Evolutionary conservation across 2,329 filamentous ascomycete genomes (phyloP), one percentile per base, ranked within the genome.

Genomic region (Didymella pomorum): DNA sequence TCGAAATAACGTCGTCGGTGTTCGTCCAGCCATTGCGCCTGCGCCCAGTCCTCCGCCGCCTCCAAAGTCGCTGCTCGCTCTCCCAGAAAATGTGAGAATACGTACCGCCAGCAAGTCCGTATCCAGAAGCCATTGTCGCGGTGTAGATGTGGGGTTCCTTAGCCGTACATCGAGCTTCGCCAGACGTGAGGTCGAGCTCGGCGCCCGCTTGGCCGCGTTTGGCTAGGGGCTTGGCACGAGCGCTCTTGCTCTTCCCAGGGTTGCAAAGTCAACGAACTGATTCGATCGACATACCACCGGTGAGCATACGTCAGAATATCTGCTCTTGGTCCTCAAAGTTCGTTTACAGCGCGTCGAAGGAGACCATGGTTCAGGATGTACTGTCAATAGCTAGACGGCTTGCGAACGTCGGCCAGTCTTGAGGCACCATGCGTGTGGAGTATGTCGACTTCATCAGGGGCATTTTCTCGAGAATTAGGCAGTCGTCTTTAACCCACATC

Each of bases 71-170:
- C 23, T 52, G 23, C 20, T 12, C 9, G 12, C 25, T 47, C 11
- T 28, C 29, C 56, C 37, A 28, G 29, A 20, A 12, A n/a, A 37
- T 23, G 8, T 9, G 8, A 4, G 37, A 3, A 51, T 60, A 82
- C 87, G 71, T 82, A 92, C 91, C 91, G 80, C 91, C 91, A 77
- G 87, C 84, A 79, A 96, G 83, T 79, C 91, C 91, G 79, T 88
- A 94, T 81, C 91, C 91, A 73, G 91, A 93, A 79, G 91, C 84
- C 91, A 94, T 94, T 74, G 71, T 80, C 60, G 72, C 60, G 64
- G 67, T 72, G 70, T 69, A 58, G 50, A 60, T 68, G 69, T 70
- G 68, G 65, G 69, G 66, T 68, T 66, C 59, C 49, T 46, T 58
- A 41, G 45, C 49, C 44, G 46, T 48, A 44, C 29, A 23, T 50